A percentile compares a stretch with the other conserved stretches of the same genome.
Evolutionary conservation across 2,329 filamentous ascomycete species (phyloP).

Genomic region (Capronia americana): DNA sequence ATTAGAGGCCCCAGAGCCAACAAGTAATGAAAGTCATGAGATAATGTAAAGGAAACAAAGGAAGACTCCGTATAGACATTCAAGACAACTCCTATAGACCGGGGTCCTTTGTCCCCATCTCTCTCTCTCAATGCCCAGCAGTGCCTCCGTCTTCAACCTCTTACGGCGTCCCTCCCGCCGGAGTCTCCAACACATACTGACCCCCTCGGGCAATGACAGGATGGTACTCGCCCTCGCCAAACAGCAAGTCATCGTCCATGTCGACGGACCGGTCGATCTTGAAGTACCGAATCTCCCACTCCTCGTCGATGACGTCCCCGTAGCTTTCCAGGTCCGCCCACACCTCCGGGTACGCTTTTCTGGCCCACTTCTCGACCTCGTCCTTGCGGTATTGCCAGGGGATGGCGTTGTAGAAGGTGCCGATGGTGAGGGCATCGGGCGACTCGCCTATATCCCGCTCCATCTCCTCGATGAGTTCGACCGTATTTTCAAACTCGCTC

Average conservation of each 20-base stretch:
- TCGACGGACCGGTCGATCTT: constrained; percentile 39
- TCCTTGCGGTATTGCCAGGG: constrained; percentile 69
- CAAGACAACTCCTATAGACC: too few species aligned
- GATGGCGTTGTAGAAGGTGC: constrained; percentile 76
- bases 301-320: constrained; percentile 40
- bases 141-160: too few species aligned
- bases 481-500: constrained; percentile 71
- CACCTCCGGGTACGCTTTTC: constrained; percentile 67
- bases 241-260: constrained; percentile 37
- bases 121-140: too few species aligned
- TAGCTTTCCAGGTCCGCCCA: constrained; percentile 69
- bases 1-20: neutral
- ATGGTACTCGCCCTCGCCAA: constrained; percentile 35
- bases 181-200: constrained; percentile 31
- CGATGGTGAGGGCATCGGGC: constrained; percentile 74
- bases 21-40: neutral
- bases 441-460: constrained; percentile 68
- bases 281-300: constrained; percentile 41
- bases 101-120: too few species aligned
- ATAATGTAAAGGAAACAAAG: neutral
- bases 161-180: neutral
- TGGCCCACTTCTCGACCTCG: constrained; percentile 76
- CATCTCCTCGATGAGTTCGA: constrained; percentile 70
- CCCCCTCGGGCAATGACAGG: constrained; percentile 33
- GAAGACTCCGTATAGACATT: neutral